Base-by-base conservation (phyloP, 192 early-diverging fungal genomes). In the Rhizoclosmatium globosum region DNA sequence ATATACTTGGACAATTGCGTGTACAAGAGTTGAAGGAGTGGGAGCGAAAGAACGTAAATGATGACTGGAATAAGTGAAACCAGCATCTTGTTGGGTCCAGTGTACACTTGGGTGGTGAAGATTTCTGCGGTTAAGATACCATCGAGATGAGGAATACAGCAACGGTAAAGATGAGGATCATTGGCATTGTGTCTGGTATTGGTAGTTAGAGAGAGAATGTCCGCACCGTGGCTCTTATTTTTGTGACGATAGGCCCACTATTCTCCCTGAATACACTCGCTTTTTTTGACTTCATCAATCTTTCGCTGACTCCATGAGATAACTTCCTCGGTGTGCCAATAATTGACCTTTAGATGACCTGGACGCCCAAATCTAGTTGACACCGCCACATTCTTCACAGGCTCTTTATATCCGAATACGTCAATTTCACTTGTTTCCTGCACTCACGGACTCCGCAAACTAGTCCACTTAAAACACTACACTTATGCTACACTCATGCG, bases 1-100 rank as follows among this genome's bases (percentile, higher is more conserved):
- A 98, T 85, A 3, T 60, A 71, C 13, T 74, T 56, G 3, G 94
- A 90, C 44, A 93, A 82, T 19, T 80, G 74, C 46, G 80, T 88
- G 87, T 95, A 98, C 47, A 91, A 64, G 2, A 82, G 80, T 39
- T 91, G 89, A 45, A 95, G 86, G 31, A 89, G 79, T 19, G 95
- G 94, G 72, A 98, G 88, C 6, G 87, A 85, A 9, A 91, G 87
- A 1, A 89, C 88, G 80, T 97, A 96, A 3, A 94, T 83, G 39
- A 94, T 79, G 46, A 92, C 92, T 11, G 96, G 96, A 7, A 91
- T 66, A 67, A 92, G 90, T 38, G 19, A 42, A 15, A 62, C 60
- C 11, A 62, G 60, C 38, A 7, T 7, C 60, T 62, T 68, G 65
- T 68, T 11, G 21, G 65, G 45, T 15, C 47, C 69, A 23, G 4